A percentile compares a stretch with the other conserved stretches of the same genome.
Evolutionary conservation across 768 basidiomycete genomes (phyloP).

Genomic region (Tricholoma sp.): DNA sequence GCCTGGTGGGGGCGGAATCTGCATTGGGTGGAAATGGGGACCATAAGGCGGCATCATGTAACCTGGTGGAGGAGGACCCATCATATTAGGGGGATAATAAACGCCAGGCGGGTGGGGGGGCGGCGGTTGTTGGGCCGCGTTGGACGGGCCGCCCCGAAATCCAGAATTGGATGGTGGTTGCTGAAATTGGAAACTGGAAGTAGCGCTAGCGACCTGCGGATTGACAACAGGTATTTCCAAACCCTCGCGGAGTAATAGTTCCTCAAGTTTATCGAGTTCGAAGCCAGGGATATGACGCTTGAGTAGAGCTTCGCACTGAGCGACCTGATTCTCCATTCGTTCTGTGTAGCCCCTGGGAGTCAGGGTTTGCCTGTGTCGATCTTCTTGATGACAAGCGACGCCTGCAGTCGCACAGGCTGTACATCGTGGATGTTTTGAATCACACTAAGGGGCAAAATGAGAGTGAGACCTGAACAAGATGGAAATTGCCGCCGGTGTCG

Average conservation of each 20-base stretch:
- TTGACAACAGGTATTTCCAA: slow-evolving; percentile 41
- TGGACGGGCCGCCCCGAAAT: slow-evolving; percentile 29
- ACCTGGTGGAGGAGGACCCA: not conserved
- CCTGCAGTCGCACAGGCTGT: slow-evolving; percentile 80
- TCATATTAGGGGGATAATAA: slow-evolving; percentile 28
- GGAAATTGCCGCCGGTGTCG: slow-evolving; percentile 82
- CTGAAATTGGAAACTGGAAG: slow-evolving; percentile 29
- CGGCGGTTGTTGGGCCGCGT: slow-evolving; percentile 26
- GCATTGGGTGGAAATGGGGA: slow-evolving; percentile 33
- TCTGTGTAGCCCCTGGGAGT: slow-evolving; percentile 83
- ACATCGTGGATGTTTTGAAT: slow-evolving; percentile 85
- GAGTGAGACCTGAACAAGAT: slow-evolving; percentile 18
- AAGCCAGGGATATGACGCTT: slow-evolving; percentile 70
- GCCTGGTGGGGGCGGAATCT: slow-evolving; percentile 35
- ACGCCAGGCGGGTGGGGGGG: slow-evolving; percentile 34
- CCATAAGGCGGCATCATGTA: slow-evolving; percentile 22
- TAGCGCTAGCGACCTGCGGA: slow-evolving; percentile 9
- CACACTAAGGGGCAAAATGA: slow-evolving; percentile 51
- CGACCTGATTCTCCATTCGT: slow-evolving; percentile 73
- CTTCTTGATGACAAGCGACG: slow-evolving; percentile 80
- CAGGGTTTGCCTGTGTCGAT: slow-evolving; percentile 81
- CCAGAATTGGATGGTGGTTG: slow-evolving; percentile 18
- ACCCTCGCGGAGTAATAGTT: slow-evolving; percentile 58
- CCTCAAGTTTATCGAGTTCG: slow-evolving; percentile 60
- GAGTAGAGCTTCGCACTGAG: slow-evolving; percentile 74